These are phyloP conservation scores for Ustilago sp. DNA, from an alignment of 1,284 basidiomycete genomes.

Conservation along the genomic window DNA sequence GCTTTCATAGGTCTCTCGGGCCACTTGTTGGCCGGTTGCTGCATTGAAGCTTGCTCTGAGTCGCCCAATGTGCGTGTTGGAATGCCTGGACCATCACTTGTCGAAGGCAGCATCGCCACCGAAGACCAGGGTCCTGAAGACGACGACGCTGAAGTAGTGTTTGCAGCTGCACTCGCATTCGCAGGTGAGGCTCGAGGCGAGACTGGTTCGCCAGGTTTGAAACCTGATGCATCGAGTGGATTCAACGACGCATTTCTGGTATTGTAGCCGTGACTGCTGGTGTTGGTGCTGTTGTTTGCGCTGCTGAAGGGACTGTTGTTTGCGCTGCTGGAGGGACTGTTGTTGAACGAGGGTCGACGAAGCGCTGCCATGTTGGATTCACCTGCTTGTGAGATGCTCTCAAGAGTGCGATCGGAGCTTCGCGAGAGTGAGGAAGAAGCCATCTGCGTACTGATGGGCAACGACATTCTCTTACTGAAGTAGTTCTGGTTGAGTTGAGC, in stretches of 20 bases:
- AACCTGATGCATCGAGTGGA: constrained; percentile 11
- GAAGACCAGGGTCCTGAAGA: constrained; percentile 16
- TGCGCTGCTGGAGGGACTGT: constrained; percentile 32
- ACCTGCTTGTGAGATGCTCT: constrained; percentile 38
- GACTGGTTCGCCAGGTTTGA: constrained; percentile 32
- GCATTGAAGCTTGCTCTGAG: background rate
- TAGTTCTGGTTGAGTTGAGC: constrained; percentile 48
- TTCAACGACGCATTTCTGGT: constrained; percentile 20
- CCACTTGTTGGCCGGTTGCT: constrained; percentile 3
- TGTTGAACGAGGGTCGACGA: constrained; percentile 41
- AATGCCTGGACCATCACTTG: constrained; percentile 19
- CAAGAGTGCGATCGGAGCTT: constrained; percentile 33
- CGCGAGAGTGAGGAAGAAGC: constrained; percentile 38
- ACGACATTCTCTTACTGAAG: constrained; percentile 58
- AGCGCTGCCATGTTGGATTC: constrained; percentile 29
- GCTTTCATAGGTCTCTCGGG: constrained; percentile 28
- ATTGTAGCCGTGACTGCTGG: background rate
- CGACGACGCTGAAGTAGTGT: constrained; percentile 11
- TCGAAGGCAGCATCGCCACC: constrained; percentile 17
- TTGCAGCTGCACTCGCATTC: constrained; percentile 11
- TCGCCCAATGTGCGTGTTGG: constrained; percentile 10
- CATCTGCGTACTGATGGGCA: constrained; percentile 57
- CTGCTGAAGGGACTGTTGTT: constrained; percentile 42
- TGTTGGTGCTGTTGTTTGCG: constrained; percentile 4
- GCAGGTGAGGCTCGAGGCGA: constrained; percentile 37